These are phyloP conservation scores for Picea abies DNA, from an alignment of 83 land plant species.

Conservation along the genomic window DNA sequence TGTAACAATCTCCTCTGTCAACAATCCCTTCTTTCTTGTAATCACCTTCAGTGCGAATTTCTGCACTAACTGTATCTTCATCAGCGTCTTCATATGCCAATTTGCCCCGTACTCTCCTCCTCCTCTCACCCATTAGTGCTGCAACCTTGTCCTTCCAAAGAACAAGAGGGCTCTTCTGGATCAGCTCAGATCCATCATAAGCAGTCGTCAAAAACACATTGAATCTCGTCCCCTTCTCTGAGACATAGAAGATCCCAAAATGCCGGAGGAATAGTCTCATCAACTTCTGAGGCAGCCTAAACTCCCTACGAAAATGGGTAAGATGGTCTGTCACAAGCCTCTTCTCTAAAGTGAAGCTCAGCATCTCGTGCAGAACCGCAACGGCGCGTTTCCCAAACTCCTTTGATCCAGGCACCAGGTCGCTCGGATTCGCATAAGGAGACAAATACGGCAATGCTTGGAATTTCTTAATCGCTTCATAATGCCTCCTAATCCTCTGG, in stretches of 20 bases:
- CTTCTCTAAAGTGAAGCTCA: slow-evolving; percentile 78
- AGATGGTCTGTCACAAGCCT: slow-evolving; percentile 61
- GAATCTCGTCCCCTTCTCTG: slow-evolving; percentile 69
- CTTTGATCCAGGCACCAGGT: slow-evolving; percentile 42
- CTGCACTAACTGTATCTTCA: slow-evolving; percentile 20
- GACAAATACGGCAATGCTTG: slow-evolving; percentile 59
- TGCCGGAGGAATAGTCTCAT: slow-evolving; percentile 68
- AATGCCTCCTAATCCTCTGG: slow-evolving; percentile 43
- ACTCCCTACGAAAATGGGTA: slow-evolving; percentile 58
- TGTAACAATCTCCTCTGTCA: not conserved
- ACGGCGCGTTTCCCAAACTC: slow-evolving; percentile 76
- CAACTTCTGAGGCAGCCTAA: slow-evolving; percentile 74
- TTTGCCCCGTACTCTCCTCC: slow-evolving; percentile 28
- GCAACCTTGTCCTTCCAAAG: slow-evolving; percentile 69
- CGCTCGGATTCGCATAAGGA: slow-evolving; percentile 66
- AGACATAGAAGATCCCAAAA: slow-evolving; percentile 73
- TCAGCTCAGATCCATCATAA: slow-evolving; percentile 59
- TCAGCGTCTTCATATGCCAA: slow-evolving; percentile 19
- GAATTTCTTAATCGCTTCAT: slow-evolving; percentile 48
- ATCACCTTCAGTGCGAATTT: slow-evolving; percentile 36
- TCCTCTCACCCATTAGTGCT: slow-evolving; percentile 46
- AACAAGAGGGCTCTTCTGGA: slow-evolving; percentile 59
- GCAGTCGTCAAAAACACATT: slow-evolving; percentile 71
- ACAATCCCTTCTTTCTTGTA: not conserved
- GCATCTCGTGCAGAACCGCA: slow-evolving; percentile 74